A percentile compares a stretch with the other conserved stretches of the same genome.
These are phyloP conservation scores for Fusarium lyarnte DNA, from an alignment of 2,329 filamentous ascomycete species.

Conservation along the genomic window DNA sequence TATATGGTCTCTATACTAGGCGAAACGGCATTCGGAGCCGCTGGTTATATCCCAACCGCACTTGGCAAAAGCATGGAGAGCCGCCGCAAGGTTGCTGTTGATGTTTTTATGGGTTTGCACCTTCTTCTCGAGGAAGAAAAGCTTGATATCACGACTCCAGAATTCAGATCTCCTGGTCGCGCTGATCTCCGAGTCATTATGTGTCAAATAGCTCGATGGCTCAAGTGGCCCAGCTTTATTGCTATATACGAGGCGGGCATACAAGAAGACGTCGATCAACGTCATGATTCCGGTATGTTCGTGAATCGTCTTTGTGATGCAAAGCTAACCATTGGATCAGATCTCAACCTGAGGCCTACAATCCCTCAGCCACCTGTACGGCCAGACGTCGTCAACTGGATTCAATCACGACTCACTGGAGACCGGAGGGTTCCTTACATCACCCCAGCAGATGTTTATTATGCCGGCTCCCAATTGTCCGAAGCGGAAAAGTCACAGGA, in stretches of 20 bases:
- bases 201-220: conserved; percentile 83
- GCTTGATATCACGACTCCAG: conserved; percentile 68
- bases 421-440: conserved; percentile 51
- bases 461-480: conserved; percentile 49
- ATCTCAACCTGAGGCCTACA: conserved; percentile 46
- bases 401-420: conserved; percentile 57
- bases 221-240: conserved; percentile 71
- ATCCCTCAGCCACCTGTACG: conserved; percentile 48
- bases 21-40: conserved; percentile 59
- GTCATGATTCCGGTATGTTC: conserved; percentile 53
- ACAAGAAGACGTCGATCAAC: conserved; percentile 56
- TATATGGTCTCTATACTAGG: conserved; percentile 72
- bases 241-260: conserved; percentile 63
- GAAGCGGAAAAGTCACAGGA: conserved; percentile 50
- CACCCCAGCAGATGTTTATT: conserved; percentile 58
- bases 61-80: conserved; percentile 61
- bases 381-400: conserved; percentile 64
- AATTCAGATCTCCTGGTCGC: conserved; percentile 55
- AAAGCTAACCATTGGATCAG: conserved; percentile 34
- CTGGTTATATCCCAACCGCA: conserved; percentile 74
- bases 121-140: conserved; percentile 91
- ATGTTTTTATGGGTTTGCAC: conserved; percentile 81
- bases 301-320: neutral
- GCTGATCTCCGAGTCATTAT: conserved; percentile 75
- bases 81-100: conserved; percentile 69